A percentile compares a stretch with the other conserved stretches of the same genome.
These are phyloP conservation scores for Ophiostoma fasciatum DNA, from an alignment of 2,329 filamentous ascomycete species.

Conservation along the genomic window DNA sequence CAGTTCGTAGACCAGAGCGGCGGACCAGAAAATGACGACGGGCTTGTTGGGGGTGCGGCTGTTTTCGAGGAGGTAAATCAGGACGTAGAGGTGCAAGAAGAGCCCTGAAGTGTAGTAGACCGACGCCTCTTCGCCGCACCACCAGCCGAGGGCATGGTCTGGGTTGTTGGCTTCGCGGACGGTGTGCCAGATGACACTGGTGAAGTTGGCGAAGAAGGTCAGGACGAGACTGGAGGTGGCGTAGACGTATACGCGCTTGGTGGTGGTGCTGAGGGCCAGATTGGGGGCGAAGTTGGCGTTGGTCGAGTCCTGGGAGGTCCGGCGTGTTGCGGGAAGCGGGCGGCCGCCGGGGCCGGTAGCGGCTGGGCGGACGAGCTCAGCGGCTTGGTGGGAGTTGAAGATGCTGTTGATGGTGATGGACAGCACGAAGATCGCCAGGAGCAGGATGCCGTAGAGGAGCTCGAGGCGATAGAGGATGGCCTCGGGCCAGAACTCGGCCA, in stretches of 20 bases:
- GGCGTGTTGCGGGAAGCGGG: constrained; percentile 58
- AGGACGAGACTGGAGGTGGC: constrained; percentile 55
- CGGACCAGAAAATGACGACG: constrained; percentile 66
- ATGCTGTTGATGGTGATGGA: constrained; percentile 38
- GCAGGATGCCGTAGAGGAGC: constrained; percentile 36
- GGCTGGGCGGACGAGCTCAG: constrained; percentile 30
- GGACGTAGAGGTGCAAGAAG: constrained; percentile 10
- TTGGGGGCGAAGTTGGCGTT: constrained; percentile 4
- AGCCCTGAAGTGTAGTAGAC: constrained; percentile 12
- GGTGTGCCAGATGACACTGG: constrained; percentile 59
- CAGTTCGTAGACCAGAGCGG: constrained; percentile 58
- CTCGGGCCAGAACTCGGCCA: constrained; percentile 22
- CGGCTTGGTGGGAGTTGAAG: constrained; percentile 33
- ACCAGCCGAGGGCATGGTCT: constrained; percentile 43
- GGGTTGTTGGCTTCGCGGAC: constrained; percentile 40
- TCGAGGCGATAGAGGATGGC: constrained; percentile 30
- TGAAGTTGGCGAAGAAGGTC: constrained; percentile 62
- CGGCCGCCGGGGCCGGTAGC: constrained; percentile 75
- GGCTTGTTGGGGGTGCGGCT: constrained; percentile 60
- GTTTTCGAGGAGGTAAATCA: constrained; percentile 51
- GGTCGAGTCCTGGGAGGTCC: constrained; percentile 25
- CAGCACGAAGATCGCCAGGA: constrained; percentile 36
- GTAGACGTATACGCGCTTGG: constrained; percentile 62
- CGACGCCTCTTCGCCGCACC: constrained; percentile 51
- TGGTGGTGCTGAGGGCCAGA: constrained; percentile 44